Base-by-base conservation (phyloP, 2,329 filamentous ascomycete genomes). In the Neopestalotiopsis sp. region DNA sequence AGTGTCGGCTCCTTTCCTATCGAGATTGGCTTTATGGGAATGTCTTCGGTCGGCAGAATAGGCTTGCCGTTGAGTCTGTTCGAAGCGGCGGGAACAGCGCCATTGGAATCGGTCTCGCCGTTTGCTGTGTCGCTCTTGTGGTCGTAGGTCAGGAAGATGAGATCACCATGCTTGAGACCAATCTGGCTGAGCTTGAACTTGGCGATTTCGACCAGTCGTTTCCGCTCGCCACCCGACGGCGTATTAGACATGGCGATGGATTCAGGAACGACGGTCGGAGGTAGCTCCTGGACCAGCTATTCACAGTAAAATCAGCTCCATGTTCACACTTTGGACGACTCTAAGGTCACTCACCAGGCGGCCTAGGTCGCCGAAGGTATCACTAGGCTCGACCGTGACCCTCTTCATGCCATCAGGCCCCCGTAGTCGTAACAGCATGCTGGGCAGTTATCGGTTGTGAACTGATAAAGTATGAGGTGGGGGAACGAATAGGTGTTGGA, bases 371-470 rank as follows among this genome's bases (percentile, higher is more conserved):
- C 83, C 84, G 79, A 98, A 97, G 0, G 91, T 90, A 71, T 93
- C 90, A 57, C 88, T 86, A 65, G 91, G 88, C 74, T 95, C 91
- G 74, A 97, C 89, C 65, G 87, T 93, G 76, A 98, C 85, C 74
- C 96, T 92, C 81, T 95, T 91, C 86, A 96, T 96, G 84, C 96
- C 96, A 84, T 98, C 94, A 72, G 93, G 94, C 79, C 94, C 94
- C 76, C 95, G 91, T 74, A 97, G 93, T 80, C 95, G 90, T 68
- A 98, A 85, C 77, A 97, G 87, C 90, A 97, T 97, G 72, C 78
- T 83, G 78, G 77, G n/a, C 73, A 69, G 62, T 60, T 20, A 7
- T 60, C 12, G 14, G n/a, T 4, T n/a, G 14, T 38, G 34, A 10
- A 38, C 10, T 38, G 24, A 20, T 10, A 28, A 68, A 34, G n/a